These are phyloP conservation scores for Ochromonadaceae sp. DNA, from an alignment of 352 stramenopile genomes.

Conservation along the genomic window DNA sequence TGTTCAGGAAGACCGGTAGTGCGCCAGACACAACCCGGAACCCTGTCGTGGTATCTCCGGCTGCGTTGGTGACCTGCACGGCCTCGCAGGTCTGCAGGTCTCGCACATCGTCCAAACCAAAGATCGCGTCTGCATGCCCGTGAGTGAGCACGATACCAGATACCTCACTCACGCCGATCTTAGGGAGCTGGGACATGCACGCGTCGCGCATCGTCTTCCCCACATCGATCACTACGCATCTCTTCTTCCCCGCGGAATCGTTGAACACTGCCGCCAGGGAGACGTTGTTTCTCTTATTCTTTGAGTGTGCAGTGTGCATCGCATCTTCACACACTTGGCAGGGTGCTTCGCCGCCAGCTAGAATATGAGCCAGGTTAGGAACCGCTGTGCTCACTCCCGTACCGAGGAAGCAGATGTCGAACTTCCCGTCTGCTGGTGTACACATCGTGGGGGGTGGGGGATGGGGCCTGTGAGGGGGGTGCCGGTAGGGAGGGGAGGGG, in stretches of 20 bases:
- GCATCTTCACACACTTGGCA: constrained; percentile 3
- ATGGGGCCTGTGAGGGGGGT: too few relatives aligned
- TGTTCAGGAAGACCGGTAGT: constrained; percentile 15
- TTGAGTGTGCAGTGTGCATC: not conserved
- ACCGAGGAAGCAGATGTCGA: constrained; percentile 19
- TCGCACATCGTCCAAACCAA: constrained; percentile 22
- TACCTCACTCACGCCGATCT: not conserved
- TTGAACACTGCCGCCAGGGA: constrained; percentile 12
- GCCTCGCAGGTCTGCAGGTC: constrained; percentile 16
- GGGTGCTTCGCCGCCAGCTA: constrained; percentile 9
- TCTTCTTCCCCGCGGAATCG: constrained; percentile 1
- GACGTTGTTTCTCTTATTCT: constrained; percentile 22
- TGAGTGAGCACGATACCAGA: constrained; percentile 20
- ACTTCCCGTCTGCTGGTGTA: too few relatives aligned
- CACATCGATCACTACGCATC: constrained; percentile 21
- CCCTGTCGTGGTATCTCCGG: not conserved
- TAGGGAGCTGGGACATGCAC: not conserved
- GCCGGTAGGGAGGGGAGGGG: too few relatives aligned
- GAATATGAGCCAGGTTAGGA: constrained; percentile 3
- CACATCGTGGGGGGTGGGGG: too few relatives aligned
- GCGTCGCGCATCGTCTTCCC: constrained; percentile 19
- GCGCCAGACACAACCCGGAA: constrained; percentile 13
- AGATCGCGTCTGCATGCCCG: constrained; percentile 20
- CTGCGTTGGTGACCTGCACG: not conserved
- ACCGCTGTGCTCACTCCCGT: constrained; percentile 21